Evolutionary conservation across 371 early-diverging fungal genomes (phyloP).

Genomic region (Conidiobolus incongruus): DNA sequence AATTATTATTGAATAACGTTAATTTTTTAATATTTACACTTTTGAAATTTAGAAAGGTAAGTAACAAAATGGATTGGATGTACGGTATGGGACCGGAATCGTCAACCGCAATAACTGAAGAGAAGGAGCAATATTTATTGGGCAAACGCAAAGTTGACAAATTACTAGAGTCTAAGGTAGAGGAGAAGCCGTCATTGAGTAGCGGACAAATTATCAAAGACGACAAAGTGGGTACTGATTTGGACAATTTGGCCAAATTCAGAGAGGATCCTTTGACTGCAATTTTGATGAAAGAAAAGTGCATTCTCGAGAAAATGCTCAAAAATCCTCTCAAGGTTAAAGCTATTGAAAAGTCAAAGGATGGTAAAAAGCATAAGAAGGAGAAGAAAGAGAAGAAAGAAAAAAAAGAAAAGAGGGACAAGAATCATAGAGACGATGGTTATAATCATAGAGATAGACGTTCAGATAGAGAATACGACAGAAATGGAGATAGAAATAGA

Average conservation of each 20-base stretch:
- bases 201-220: slow-evolving; percentile 11
- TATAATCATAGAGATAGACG: no score
- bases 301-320: slow-evolving; percentile 44
- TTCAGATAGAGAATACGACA: no score
- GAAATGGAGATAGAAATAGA: no score
- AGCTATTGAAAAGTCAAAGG: slow-evolving; percentile 17
- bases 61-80: slow-evolving; percentile 87
- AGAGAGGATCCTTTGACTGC: slow-evolving; percentile 79
- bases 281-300: slow-evolving; percentile 71
- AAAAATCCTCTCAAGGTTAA: slow-evolving; percentile 50
- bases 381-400: slow-evolving; percentile 16
- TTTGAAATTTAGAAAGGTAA: slow-evolving; percentile 20
- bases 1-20: slow-evolving; percentile 5
- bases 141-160: slow-evolving; percentile 68
- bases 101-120: slow-evolving; percentile 24
- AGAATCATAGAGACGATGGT: slow-evolving; percentile 8
- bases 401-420: slow-evolving; percentile 11
- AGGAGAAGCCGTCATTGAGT: slow-evolving; percentile 1
- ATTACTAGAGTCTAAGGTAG: slow-evolving; percentile 25
- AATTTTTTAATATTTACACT: not conserved
- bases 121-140: slow-evolving; percentile 71
- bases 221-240: slow-evolving; percentile 44
- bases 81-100: slow-evolving; percentile 41
- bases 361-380: slow-evolving; percentile 20
- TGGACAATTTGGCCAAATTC: slow-evolving; percentile 66